These are phyloP conservation scores for Antitrichia curtipendula DNA, from an alignment of 225 moss, liverwort and hornwort genomes.

Conservation along the genomic window DNA sequence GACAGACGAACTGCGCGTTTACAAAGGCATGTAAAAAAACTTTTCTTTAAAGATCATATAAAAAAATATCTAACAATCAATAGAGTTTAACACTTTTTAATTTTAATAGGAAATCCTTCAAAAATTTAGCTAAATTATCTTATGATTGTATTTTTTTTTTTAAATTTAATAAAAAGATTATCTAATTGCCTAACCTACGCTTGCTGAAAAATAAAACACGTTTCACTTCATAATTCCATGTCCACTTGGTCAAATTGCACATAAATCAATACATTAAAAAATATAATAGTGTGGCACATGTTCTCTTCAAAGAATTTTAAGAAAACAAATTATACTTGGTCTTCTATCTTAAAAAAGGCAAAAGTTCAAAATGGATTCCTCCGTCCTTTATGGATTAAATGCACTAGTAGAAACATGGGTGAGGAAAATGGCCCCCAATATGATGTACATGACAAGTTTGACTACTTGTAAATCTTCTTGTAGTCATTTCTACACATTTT, in stretches of 20 bases:
- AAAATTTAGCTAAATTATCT: not conserved
- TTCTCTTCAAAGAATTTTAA: accelerated
- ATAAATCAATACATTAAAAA: not conserved
- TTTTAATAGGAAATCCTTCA: not conserved
- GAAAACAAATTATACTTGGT: too few relatives aligned
- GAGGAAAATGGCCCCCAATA: too few relatives aligned
- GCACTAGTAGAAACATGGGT: not conserved
- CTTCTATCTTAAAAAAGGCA: accelerated
- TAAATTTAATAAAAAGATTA: too few relatives aligned
- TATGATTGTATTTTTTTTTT: not conserved
- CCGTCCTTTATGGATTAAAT: not conserved
- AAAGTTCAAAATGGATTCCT: accelerated
- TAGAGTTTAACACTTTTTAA: not conserved
- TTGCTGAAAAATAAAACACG: not conserved
- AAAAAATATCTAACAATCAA: not conserved
- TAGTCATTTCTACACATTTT: not conserved
- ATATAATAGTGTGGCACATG: accelerated
- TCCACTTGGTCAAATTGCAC: too few relatives aligned
- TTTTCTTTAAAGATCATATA: not conserved
- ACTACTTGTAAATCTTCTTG: not conserved
- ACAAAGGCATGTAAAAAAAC: not conserved
- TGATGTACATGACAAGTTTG: too few relatives aligned
- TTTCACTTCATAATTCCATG: not conserved
- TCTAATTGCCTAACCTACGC: accelerated
- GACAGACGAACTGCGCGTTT: not conserved